Base-by-base conservation (phyloP, 768 basidiomycete species). In the Xerocomellus amylosporus region DNA sequence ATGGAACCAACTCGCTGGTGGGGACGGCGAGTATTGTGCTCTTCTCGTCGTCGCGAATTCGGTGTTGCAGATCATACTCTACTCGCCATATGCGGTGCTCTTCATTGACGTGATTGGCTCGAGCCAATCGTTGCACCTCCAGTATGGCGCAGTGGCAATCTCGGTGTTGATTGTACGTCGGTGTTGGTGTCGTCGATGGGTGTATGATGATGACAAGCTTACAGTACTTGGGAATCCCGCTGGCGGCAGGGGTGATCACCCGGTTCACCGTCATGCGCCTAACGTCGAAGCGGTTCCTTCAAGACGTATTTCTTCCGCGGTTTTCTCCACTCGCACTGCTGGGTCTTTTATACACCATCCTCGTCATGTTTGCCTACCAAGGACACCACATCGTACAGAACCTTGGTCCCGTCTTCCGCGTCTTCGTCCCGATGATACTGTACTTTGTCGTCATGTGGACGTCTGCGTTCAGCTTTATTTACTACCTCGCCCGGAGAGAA, bases 391-490 rank as follows among this genome's bases (percentile, higher is more conserved):
- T 93, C 58, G 69, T 91, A 12, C 76, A 84, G 55, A 85, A 91
- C 64, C 74, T 93, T 34, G 84, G 88, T 0, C 79, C 80, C 6
- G 88, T 90, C 3, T 92, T 93, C 71, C 81, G 90, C 17, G 83
- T 89, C 2, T 84, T 88, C 62, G 89, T 92, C 7, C 91, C 92
- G 2, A 79, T 90, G 74, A 73, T 89, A 22, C 73, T 88, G 33
- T 93, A 93, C 72, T 93, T 93, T 66, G 52, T 79, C 41, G 68
- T 91, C 69, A 87, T 92, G 82, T 93, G 88, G 87, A 74, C 75
- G 4, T 70, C 75, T 0, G 79, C 84, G 0, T 90, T 90, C 58
- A 69, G 67, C 30, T 59, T 81, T n/a, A 71, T 87, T 17, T 85
- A 75, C 63, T 76, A 71, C 56, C 72, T 85, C 15, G 67, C 74